Percentiles rank a stretch among this genome's conserved stretches.
Conservation (phyloP, 73 alveolate species). For the Paramecium bursaria region DNA sequence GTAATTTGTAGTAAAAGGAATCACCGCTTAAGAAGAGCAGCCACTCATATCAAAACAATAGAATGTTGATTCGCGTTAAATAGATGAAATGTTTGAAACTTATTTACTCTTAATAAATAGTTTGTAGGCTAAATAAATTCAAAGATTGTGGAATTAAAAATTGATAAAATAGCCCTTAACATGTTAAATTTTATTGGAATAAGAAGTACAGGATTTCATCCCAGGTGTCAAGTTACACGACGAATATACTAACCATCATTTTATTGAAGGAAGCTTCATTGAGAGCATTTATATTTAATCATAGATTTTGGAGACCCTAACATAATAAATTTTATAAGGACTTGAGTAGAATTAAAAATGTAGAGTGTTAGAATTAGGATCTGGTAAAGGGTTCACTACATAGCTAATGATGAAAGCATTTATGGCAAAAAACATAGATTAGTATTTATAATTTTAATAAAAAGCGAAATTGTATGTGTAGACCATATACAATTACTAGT, state of each 20-base stretch:
- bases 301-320: slow-evolving; percentile 14
- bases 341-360: neutral
- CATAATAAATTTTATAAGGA: slow-evolving; percentile 3
- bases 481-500: slow-evolving; percentile 11
- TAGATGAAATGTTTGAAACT: slow-evolving; percentile 23
- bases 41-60: neutral
- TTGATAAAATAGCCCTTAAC: neutral
- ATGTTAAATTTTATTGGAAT: slow-evolving; percentile 32
- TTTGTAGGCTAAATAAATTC: neutral
- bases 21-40: slow-evolving; percentile 30
- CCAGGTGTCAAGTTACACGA: neutral
- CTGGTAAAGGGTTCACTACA: slow-evolving; percentile 45
- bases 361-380: slow-evolving; percentile 27
- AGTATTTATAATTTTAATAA: neutral
- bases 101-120: slow-evolving; percentile 13
- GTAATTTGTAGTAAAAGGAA: neutral
- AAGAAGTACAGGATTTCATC: neutral
- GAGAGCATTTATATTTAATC: slow-evolving; percentile 18
- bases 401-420: slow-evolving; percentile 1
- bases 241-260: neutral
- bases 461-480: slow-evolving; percentile 1
- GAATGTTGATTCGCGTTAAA: neutral
- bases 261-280: slow-evolving; percentile 30
- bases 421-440: neutral
- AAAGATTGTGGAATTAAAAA: neutral